These are phyloP conservation scores for Asterella californica DNA, from an alignment of 225 moss, liverwort and hornwort species.

Conservation along the genomic window DNA sequence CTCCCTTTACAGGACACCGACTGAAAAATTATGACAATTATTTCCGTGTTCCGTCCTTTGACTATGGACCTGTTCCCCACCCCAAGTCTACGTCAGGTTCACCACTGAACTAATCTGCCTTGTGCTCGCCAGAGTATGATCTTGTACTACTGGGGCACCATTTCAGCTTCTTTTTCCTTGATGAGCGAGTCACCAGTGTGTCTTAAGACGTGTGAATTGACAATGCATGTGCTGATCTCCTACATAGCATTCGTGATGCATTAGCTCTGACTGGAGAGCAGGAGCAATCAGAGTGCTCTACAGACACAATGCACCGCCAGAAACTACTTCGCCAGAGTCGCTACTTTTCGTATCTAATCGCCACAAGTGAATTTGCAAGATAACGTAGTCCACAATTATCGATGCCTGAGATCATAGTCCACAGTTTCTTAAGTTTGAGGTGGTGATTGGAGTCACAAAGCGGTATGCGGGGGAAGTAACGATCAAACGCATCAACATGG, in stretches of 20 bases:
- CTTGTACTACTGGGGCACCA: neutral
- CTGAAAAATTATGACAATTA: neutral
- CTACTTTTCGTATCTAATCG: neutral
- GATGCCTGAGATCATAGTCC: constrained; percentile 23
- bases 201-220: neutral
- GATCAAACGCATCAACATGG: neutral
- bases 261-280: neutral
- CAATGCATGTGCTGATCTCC: neutral
- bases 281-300: neutral
- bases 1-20: neutral
- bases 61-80: neutral
- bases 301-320: neutral
- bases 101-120: neutral
- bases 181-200: neutral
- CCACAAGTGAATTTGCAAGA: constrained; percentile 11
- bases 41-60: neutral
- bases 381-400: constrained; percentile 25
- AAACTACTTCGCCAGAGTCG: constrained; percentile 1
- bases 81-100: constrained; percentile 3
- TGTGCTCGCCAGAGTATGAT: neutral
- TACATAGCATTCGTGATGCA: neutral
- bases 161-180: neutral
- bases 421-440: constrained; percentile 10
- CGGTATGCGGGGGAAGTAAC: neutral
- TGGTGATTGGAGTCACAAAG: neutral